Conservation (phyloP, 306 rosid species). For the Vigna reflexopilosa region DNA sequence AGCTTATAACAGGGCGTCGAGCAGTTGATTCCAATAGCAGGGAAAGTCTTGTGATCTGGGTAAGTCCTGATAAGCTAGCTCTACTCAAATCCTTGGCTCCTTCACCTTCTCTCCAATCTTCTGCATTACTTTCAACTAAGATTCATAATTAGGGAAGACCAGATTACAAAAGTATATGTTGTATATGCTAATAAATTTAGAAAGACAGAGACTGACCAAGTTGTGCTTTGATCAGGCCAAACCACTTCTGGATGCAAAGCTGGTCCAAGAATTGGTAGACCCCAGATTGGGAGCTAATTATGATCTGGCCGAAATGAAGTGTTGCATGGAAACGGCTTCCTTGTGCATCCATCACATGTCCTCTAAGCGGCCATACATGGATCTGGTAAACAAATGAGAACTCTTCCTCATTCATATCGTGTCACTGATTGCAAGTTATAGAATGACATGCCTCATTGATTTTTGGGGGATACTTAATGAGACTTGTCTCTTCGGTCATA, state of each 20-base stretch:
- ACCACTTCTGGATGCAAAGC: constrained; percentile 61
- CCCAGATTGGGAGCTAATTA: constrained; percentile 60
- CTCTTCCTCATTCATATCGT: background rate
- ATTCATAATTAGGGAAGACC: background rate
- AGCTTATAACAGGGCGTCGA: constrained; percentile 85
- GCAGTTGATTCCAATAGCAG: constrained; percentile 77
- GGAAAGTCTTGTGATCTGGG: constrained; percentile 95
- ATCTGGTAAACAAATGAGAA: constrained; percentile 51
- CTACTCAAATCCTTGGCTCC: background rate
- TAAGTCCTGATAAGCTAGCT: constrained; percentile 33
- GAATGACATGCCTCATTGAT: constrained; percentile 4
- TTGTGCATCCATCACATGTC: constrained; percentile 79
- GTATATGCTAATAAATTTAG: background rate
- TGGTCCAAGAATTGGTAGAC: constrained; percentile 65
- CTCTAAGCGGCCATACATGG: constrained; percentile 74
- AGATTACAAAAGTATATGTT: background rate
- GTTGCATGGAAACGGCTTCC: constrained; percentile 66
- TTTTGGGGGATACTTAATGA: no score
- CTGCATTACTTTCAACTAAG: background rate
- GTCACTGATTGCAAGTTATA: background rate
- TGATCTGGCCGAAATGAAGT: constrained; percentile 65
- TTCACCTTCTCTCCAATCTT: background rate
- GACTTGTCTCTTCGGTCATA: background rate
- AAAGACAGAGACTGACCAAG: background rate
- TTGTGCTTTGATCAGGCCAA: constrained; percentile 61